A percentile compares a stretch with the other conserved stretches of the same genome.
Conservation (phyloP, 257 asterid genomes). For the Cordia subcordata region DNA sequence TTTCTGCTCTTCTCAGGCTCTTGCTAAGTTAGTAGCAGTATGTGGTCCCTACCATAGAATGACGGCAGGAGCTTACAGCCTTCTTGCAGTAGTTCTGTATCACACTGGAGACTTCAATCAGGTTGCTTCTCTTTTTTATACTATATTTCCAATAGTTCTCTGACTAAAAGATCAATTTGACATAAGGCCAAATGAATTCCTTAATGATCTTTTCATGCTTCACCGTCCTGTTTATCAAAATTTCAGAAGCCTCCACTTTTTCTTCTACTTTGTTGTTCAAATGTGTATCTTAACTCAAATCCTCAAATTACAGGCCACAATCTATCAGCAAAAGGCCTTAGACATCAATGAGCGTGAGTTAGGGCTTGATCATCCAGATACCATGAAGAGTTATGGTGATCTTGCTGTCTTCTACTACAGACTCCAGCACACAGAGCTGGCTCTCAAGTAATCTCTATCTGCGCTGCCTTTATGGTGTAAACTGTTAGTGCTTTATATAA, state of each 20-base stretch:
- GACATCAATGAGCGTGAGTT: constrained; percentile 87
- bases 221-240: neutral
- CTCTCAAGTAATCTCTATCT: constrained; percentile 61
- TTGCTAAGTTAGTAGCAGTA: constrained; percentile 86
- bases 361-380: constrained; percentile 96
- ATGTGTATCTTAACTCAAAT: constrained; percentile 18
- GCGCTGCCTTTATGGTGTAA: constrained; percentile 8
- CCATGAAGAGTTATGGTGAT: constrained; percentile 95
- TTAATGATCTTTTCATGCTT: neutral
- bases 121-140: constrained; percentile 35
- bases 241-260: constrained; percentile 6
- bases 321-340: constrained; percentile 93
- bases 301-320: constrained; percentile 61
- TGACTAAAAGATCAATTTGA: neutral
- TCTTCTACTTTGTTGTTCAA: constrained; percentile 10
- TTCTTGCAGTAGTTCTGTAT: constrained; percentile 91
- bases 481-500: neutral
- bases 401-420: constrained; percentile 96
- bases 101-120: constrained; percentile 97
- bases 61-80: constrained; percentile 98
- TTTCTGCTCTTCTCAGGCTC: constrained; percentile 50
- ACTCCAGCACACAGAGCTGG: constrained; percentile 88
- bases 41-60: constrained; percentile 94
- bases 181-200: neutral
- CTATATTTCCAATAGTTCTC: constrained; percentile 7